These are phyloP conservation scores for Amanita phalloides DNA, from an alignment of 768 basidiomycete genomes.

Conservation along the genomic window DNA sequence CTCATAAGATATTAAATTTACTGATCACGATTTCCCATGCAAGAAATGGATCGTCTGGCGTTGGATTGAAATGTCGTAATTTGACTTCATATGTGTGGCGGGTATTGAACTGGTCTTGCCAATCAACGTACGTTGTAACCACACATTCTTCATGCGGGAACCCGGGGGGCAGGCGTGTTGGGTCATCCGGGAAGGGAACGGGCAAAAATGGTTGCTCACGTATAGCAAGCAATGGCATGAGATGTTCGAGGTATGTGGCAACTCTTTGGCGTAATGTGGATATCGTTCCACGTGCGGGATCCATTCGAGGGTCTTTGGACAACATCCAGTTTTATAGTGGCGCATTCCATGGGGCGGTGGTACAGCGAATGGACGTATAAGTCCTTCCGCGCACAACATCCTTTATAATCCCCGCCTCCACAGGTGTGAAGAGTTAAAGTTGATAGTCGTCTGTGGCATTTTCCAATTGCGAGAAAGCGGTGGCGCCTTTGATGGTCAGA, in stretches of 20 bases:
- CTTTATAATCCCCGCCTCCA: too few relatives aligned
- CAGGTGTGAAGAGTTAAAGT: not conserved
- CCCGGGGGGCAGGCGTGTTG: not conserved
- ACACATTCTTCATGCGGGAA: slow-evolving; percentile 3
- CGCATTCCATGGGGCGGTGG: not conserved
- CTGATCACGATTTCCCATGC: slow-evolving; percentile 5
- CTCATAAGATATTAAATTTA: not conserved
- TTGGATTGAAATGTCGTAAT: not conserved
- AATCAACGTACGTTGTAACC: not conserved
- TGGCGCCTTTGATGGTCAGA: not conserved
- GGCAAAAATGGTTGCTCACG: slow-evolving; percentile 1
- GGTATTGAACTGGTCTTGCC: not conserved
- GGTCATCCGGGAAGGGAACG: slow-evolving; percentile 1
- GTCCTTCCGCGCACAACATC: too few relatives aligned
- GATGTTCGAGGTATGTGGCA: not conserved
- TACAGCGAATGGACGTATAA: not conserved
- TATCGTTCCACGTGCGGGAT: not conserved
- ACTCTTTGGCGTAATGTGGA: not conserved
- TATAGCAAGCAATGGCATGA: not conserved
- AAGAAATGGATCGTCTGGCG: not conserved
- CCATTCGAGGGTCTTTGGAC: not conserved
- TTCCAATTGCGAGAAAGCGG: not conserved
- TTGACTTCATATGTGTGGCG: slow-evolving; percentile 2
- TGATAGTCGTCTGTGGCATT: not conserved
- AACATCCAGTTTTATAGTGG: not conserved